Evolutionary conservation across 305 asterid species (phyloP).

Genomic region (Striga hermonthica): DNA sequence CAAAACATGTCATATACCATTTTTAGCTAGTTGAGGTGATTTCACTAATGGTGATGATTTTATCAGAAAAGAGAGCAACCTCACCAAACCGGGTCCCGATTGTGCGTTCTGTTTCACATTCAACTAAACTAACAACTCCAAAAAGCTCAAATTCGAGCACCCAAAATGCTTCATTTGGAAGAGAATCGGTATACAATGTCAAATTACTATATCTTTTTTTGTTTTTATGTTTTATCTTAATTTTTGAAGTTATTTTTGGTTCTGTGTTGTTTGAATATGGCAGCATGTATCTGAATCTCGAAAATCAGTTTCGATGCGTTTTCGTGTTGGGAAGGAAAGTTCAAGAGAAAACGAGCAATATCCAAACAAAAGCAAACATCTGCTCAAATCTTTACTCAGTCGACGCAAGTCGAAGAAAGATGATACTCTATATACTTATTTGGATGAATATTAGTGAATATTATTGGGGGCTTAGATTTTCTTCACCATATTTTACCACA

Average conservation of each 20-base stretch:
- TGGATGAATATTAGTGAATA: slow-evolving; percentile 69
- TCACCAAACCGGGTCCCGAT: too few species aligned
- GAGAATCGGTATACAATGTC: too few species aligned
- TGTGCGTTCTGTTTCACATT: too few species aligned
- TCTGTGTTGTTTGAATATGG: slow-evolving; percentile 12
- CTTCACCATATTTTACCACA: slow-evolving; percentile 24
- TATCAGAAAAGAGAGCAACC: too few species aligned
- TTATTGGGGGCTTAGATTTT: slow-evolving; percentile 9
- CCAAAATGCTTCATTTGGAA: too few species aligned
- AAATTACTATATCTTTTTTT: too few species aligned
- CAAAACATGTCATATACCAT: too few species aligned
- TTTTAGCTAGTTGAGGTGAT: too few species aligned
- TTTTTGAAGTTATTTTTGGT: background rate
- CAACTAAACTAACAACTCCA: too few species aligned
- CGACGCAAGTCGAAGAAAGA: slow-evolving; percentile 91
- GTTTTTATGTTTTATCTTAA: too few species aligned
- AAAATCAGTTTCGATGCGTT: slow-evolving; percentile 74
- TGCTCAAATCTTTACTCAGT: slow-evolving; percentile 81
- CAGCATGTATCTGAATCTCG: slow-evolving; percentile 72
- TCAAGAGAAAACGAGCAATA: slow-evolving; percentile 52
- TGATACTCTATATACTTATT: slow-evolving; percentile 67
- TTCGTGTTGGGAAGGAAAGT: slow-evolving; percentile 54
- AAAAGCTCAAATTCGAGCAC: too few species aligned
- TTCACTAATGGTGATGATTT: too few species aligned
- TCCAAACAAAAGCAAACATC: slow-evolving; percentile 85